phyloP scores from a whole-genome alignment of 2,329 filamentous ascomycete genomes.

The Drechslera avenae region DNA sequence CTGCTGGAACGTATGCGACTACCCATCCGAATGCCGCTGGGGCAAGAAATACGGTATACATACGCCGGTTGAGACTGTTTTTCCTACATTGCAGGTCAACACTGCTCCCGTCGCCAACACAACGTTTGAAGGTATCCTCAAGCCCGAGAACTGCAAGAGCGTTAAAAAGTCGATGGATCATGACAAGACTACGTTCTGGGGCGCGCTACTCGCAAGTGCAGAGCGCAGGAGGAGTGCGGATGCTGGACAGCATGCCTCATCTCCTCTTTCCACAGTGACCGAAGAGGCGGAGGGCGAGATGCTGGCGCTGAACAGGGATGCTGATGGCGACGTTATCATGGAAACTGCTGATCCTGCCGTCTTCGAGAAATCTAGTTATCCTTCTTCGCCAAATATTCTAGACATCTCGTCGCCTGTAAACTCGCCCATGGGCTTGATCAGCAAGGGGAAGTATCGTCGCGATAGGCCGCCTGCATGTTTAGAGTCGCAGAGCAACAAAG shows the following conservation, averaged over 20 bases:
- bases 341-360: neutral
- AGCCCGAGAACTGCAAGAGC: conserved; percentile 14
- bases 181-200: conserved; percentile 32
- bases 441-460: conserved; percentile 8
- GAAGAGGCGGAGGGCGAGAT: conserved; percentile 4
- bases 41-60: conserved; percentile 37
- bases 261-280: conserved; percentile 22
- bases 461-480: neutral
- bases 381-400: neutral
- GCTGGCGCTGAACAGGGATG: neutral
- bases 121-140: conserved; percentile 22
- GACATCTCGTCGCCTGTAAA: neutral
- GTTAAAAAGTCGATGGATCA: conserved; percentile 7
- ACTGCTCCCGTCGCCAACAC: conserved; percentile 7
- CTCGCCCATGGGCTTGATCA: conserved; percentile 6
- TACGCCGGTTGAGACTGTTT: conserved; percentile 20
- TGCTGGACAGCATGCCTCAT: conserved; percentile 5
- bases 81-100: conserved; percentile 1
- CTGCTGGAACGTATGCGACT: conserved; percentile 55
- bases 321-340: conserved; percentile 12
- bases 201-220: conserved; percentile 32
- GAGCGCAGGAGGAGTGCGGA: conserved; percentile 26
- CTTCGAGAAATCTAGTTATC: neutral
- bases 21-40: conserved; percentile 54
- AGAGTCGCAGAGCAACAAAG: neutral